Conservation (phyloP, 345 rosid genomes). For the Eucalyptus urophylla region DNA sequence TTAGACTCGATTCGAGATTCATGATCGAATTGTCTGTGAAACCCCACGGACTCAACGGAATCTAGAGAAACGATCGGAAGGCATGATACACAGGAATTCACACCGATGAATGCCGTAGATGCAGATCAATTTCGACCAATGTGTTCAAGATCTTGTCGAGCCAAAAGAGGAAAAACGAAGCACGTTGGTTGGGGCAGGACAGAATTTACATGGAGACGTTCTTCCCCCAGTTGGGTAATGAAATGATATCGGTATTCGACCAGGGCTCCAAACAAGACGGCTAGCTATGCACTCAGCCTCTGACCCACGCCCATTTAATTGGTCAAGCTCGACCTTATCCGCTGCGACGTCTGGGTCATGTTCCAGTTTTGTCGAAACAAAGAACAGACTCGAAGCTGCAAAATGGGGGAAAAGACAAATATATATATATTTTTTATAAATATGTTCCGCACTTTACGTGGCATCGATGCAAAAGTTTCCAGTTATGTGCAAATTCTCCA, state of each 20-base stretch:
- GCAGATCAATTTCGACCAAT: not conserved
- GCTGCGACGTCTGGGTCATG: not conserved
- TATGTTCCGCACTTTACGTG: not conserved
- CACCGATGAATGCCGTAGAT: not conserved
- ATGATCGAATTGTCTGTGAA: not conserved
- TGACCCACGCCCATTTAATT: not conserved
- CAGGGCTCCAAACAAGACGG: not conserved
- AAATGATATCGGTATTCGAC: not conserved
- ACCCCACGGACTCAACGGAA: not conserved
- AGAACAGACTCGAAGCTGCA: not conserved
- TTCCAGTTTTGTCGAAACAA: not conserved
- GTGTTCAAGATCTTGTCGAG: not conserved
- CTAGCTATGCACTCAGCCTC: not conserved
- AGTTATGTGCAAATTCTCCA: not conserved
- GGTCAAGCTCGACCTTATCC: not conserved
- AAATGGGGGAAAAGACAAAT: not conserved
- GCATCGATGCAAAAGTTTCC: not conserved
- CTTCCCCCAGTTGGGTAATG: not conserved
- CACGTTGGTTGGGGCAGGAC: not conserved
- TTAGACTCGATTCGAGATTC: not conserved
- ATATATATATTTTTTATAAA: no score
- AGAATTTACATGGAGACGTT: not conserved
- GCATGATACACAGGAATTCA: not conserved
- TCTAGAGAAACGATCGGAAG: not conserved
- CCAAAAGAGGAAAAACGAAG: not conserved